Evolutionary conservation across 1,139 yeast species (phyloP).

Genomic region (Dujonia santamariae): DNA sequence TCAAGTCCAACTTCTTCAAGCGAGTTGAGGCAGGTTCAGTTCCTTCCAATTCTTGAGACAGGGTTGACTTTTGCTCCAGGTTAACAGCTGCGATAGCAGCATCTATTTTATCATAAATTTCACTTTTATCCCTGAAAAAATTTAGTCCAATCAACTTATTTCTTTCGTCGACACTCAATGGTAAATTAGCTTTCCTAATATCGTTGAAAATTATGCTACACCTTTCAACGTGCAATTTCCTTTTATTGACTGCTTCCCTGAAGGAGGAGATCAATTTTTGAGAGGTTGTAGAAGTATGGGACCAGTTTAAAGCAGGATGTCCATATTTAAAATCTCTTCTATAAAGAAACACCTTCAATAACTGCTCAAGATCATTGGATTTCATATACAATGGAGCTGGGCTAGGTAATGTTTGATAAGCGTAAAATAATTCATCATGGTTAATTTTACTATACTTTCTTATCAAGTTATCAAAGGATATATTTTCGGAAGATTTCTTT

Average conservation of each 20-base stretch:
- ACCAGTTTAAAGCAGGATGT: conserved; percentile 4
- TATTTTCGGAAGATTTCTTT: not conserved
- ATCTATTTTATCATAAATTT: too few relatives aligned
- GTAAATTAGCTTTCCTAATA: conserved; percentile 2
- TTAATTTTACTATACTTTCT: conserved; percentile 5
- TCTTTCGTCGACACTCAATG: conserved; percentile 4
- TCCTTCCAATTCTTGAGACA: too few relatives aligned
- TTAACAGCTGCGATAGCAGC: too few relatives aligned
- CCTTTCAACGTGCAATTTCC: conserved; percentile 1
- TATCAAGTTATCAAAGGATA: too few relatives aligned
- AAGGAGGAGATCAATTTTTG: not conserved
- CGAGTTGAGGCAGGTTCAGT: too few relatives aligned
- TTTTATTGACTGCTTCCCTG: not conserved
- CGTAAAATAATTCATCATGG: conserved; percentile 5
- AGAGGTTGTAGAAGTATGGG: not conserved
- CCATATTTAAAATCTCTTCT: conserved; percentile 6
- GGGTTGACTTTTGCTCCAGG: too few relatives aligned
- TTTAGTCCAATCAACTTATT: conserved; percentile 3
- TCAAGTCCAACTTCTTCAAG: not conserved
- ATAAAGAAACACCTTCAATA: conserved; percentile 5
- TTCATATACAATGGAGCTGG: conserved; percentile 6
- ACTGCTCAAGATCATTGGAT: conserved; percentile 3
- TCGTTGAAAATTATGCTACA: conserved; percentile 5
- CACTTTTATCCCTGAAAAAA: conserved; percentile 5
- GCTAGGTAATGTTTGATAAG: conserved; percentile 7